Conservation (phyloP, 495 filamentous ascomycete species). For the Daldinia vernicosa region DNA sequence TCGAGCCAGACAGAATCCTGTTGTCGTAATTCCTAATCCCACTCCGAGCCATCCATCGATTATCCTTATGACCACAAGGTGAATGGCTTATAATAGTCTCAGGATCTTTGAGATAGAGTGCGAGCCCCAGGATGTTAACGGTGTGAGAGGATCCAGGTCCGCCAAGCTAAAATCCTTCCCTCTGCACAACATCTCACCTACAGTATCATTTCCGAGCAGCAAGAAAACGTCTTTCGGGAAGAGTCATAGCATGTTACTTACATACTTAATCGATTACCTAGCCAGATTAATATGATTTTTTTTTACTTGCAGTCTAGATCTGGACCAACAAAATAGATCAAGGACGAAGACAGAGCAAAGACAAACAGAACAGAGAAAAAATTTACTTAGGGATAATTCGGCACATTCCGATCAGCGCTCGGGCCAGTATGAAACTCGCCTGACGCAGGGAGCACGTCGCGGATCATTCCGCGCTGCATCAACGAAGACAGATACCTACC, state of each 20-base stretch:
- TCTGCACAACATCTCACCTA: background rate
- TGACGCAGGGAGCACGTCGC: slow-evolving; percentile 39
- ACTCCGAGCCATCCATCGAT: background rate
- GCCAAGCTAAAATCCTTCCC: background rate
- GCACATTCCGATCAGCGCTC: slow-evolving; percentile 29
- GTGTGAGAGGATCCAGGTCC: background rate
- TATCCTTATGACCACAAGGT: background rate
- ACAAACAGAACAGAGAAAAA: background rate
- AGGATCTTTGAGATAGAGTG: background rate
- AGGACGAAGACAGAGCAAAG: background rate
- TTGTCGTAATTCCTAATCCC: background rate
- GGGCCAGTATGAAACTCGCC: slow-evolving; percentile 40
- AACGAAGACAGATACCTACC: slow-evolving; percentile 1
- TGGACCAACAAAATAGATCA: background rate
- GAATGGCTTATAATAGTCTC: background rate
- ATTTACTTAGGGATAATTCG: slow-evolving; percentile 1
- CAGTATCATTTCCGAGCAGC: background rate
- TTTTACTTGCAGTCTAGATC: background rate
- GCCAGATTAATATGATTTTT: background rate
- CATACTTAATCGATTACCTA: background rate
- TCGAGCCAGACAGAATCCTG: background rate
- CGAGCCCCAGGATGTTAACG: background rate
- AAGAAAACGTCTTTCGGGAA: background rate
- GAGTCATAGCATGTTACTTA: background rate
- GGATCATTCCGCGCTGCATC: slow-evolving; percentile 33